Conservation (phyloP, 768 basidiomycete genomes). For the Goffeauzyma gilvescens region DNA sequence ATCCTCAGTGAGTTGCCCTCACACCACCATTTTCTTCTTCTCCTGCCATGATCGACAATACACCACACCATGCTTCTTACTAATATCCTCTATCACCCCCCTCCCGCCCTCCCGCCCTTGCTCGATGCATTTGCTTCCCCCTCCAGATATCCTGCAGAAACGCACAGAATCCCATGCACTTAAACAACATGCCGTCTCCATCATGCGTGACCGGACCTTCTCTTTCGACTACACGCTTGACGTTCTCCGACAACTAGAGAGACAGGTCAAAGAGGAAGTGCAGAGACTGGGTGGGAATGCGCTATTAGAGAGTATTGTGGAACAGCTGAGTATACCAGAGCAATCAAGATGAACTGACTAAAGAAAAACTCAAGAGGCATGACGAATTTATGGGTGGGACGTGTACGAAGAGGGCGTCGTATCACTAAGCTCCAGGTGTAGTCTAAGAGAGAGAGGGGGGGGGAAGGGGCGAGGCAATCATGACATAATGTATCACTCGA, state of each 20-base stretch:
- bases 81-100: background rate
- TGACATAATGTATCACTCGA: no score
- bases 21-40: background rate
- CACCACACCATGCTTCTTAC: constrained; percentile 3
- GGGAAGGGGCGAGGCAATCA: no score
- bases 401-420: no score
- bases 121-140: background rate
- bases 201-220: constrained; percentile 53
- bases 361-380: no score
- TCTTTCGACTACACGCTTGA: constrained; percentile 72
- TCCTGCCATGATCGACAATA: background rate
- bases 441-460: no score
- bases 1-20: constrained; percentile 58
- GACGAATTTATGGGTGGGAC: no score
- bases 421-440: no score
- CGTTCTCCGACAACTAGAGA: constrained; percentile 49
- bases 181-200: constrained; percentile 60
- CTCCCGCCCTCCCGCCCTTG: background rate
- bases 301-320: constrained; percentile 35
- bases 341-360: no score
- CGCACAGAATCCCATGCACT: constrained; percentile 60
- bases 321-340: no score
- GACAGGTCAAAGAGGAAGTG: constrained; percentile 52
- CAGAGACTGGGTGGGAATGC: constrained; percentile 56
- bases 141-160: constrained; percentile 73